Evolutionary conservation across 352 stramenopile genomes (phyloP).

Genomic region (Thraustotheca clavata): DNA sequence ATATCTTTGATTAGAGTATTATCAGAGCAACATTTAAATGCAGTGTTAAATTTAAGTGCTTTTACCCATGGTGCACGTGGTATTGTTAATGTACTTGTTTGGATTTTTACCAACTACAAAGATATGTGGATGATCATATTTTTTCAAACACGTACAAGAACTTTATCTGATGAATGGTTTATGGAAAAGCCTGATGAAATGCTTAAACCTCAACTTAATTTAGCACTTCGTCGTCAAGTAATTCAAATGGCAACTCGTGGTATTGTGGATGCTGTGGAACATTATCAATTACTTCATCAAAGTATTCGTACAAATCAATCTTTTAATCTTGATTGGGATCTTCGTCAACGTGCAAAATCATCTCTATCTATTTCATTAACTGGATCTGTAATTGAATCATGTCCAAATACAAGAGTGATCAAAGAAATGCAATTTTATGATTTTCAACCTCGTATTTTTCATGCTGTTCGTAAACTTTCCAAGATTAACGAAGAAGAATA

Average conservation of each 20-base stretch:
- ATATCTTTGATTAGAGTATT: neutral
- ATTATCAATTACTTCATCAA: constrained; percentile 59
- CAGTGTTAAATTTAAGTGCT: constrained; percentile 62
- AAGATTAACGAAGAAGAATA: constrained; percentile 73
- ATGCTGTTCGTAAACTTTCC: constrained; percentile 53
- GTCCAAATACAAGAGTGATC: constrained; percentile 52
- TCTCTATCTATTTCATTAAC: constrained; percentile 41
- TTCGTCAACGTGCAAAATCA: constrained; percentile 42
- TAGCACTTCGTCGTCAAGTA: constrained; percentile 74
- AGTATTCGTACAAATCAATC: constrained; percentile 71
- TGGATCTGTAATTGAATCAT: neutral
- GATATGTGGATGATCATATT: constrained; percentile 40
- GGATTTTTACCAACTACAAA: constrained; percentile 66
- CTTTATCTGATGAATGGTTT: neutral
- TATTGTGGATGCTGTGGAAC: constrained; percentile 80
- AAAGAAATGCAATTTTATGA: constrained; percentile 85
- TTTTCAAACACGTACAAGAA: neutral
- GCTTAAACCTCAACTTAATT: constrained; percentile 82
- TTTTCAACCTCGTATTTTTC: constrained; percentile 76
- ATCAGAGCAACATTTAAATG: constrained; percentile 28
- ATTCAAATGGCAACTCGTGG: constrained; percentile 84
- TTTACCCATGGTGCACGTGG: constrained; percentile 72
- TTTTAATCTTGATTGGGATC: constrained; percentile 72
- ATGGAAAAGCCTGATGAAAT: constrained; percentile 27
- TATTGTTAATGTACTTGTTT: constrained; percentile 80